phyloP scores from a whole-genome alignment of 768 basidiomycete genomes.

The Hortiboletus flavorubellus region DNA sequence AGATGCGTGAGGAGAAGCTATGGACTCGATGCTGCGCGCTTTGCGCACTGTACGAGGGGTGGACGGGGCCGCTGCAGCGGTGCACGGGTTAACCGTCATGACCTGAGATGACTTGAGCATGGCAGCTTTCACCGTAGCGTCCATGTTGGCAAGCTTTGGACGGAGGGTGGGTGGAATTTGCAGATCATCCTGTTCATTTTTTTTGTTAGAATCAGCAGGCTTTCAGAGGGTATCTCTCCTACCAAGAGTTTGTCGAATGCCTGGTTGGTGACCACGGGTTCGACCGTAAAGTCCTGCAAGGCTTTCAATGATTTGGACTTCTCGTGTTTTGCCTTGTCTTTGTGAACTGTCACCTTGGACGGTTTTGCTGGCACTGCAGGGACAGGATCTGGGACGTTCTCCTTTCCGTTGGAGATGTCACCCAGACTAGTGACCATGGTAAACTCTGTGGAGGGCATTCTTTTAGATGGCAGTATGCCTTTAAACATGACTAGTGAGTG shows the following conservation, averaged over 20 bases:
- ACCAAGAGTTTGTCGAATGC: constrained; percentile 85
- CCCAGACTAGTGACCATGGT: constrained; percentile 60
- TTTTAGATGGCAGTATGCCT: constrained; percentile 68
- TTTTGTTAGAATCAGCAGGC: neutral
- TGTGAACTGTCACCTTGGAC: constrained; percentile 15
- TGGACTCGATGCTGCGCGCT: constrained; percentile 70
- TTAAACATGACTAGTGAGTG: constrained; percentile 60
- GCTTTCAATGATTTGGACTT: constrained; percentile 45
- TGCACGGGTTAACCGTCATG: constrained; percentile 42
- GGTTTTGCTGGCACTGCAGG: constrained; percentile 31
- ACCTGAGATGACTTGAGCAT: constrained; percentile 86
- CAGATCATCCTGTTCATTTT: constrained; percentile 66
- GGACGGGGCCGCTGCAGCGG: constrained; percentile 30
- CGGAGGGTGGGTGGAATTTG: constrained; percentile 80
- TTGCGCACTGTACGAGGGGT: constrained; percentile 62
- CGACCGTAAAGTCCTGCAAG: constrained; percentile 35
- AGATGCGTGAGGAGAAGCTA: constrained; percentile 48
- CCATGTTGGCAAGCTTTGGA: constrained; percentile 77
- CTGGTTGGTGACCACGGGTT: constrained; percentile 47
- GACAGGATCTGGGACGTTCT: constrained; percentile 56
- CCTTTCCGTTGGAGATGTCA: constrained; percentile 57
- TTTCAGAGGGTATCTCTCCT: constrained; percentile 23
- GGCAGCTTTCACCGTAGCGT: constrained; percentile 81
- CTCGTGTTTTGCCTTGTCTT: constrained; percentile 36
- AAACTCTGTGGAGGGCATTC: constrained; percentile 65